These are phyloP conservation scores for Paramecium pentaurelia DNA, from an alignment of 73 alveolate species.

Conservation along the genomic window DNA sequence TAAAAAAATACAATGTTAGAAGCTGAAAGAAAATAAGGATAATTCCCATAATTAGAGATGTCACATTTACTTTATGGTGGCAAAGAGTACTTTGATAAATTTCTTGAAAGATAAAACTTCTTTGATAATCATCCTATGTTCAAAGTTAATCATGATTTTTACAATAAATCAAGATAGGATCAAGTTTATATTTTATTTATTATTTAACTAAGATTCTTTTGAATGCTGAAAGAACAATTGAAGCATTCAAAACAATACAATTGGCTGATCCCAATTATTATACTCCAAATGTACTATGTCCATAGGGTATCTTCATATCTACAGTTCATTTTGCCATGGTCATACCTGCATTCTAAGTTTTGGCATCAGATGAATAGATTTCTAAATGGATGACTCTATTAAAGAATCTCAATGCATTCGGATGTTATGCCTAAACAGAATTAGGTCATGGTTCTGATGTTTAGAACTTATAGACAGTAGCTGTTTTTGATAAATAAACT, in stretches of 20 bases:
- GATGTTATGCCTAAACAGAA: slow-evolving; percentile 60
- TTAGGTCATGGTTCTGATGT: slow-evolving; percentile 65
- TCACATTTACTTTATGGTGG: not conserved
- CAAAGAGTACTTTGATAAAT: not conserved
- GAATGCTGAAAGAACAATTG: not conserved
- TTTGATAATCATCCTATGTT: slow-evolving; percentile 7
- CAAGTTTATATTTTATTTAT: not conserved
- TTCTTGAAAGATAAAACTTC: not conserved
- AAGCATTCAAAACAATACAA: not conserved
- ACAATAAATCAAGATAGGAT: slow-evolving; percentile 14
- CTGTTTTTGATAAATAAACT: slow-evolving; percentile 43
- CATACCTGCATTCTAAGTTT: slow-evolving; percentile 47
- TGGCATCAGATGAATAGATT: slow-evolving; percentile 56
- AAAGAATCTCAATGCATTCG: slow-evolving; percentile 1
- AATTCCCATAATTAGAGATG: not conserved
- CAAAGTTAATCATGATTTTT: not conserved
- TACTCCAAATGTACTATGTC: not conserved
- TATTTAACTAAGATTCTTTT: not conserved
- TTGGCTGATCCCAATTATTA: not conserved
- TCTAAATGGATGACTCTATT: slow-evolving; percentile 52
- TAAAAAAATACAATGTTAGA: not conserved
- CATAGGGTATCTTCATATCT: slow-evolving; percentile 9
- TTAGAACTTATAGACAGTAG: slow-evolving; percentile 30
- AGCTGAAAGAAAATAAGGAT: not conserved
- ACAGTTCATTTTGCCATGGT: slow-evolving; percentile 58